These are phyloP conservation scores for Iodosphaeria phyllophila DNA, from an alignment of 2,329 filamentous ascomycete genomes.

Conservation along the genomic window DNA sequence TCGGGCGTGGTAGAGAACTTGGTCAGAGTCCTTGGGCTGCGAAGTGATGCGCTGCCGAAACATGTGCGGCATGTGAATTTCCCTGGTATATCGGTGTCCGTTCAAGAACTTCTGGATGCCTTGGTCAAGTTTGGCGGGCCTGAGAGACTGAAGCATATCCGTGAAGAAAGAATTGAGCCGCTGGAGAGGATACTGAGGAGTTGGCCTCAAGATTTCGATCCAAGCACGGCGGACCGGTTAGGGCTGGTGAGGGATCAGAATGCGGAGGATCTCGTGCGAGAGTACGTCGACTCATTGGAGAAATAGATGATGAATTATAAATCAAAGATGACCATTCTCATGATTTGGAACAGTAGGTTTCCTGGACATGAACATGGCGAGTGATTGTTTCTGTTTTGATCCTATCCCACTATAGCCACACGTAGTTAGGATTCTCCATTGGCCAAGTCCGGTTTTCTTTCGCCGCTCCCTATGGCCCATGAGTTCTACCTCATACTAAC, in stretches of 20 bases:
- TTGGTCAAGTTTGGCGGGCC: slow-evolving; percentile 34
- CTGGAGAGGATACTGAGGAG: slow-evolving; percentile 38
- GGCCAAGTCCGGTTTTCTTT: too few species aligned
- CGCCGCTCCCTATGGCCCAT: too few species aligned
- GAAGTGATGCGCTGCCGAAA: slow-evolving; percentile 19
- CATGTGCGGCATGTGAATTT: slow-evolving; percentile 36
- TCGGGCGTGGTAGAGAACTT: slow-evolving; percentile 33
- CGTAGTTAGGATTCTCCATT: too few species aligned
- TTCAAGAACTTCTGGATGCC: slow-evolving; percentile 42
- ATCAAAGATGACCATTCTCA: too few species aligned
- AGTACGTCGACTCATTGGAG: slow-evolving; percentile 27
- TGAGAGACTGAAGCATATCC: slow-evolving; percentile 30
- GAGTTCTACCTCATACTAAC: too few species aligned
- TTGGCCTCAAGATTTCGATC: slow-evolving; percentile 40
- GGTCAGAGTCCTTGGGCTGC: slow-evolving; percentile 22
- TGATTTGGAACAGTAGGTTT: too few species aligned
- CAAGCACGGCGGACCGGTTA: slow-evolving; percentile 26
- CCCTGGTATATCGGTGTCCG: slow-evolving; percentile 34
- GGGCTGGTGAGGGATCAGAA: slow-evolving; percentile 31
- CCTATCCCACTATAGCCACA: too few species aligned
- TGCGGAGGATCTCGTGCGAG: slow-evolving; percentile 33
- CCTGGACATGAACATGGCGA: too few species aligned
- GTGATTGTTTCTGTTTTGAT: too few species aligned
- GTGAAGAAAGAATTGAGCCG: slow-evolving; percentile 32
- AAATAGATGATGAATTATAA: too few species aligned